Base-by-base conservation (phyloP, 2,329 filamentous ascomycete genomes). In the Cucurbitaria berberidis region DNA sequence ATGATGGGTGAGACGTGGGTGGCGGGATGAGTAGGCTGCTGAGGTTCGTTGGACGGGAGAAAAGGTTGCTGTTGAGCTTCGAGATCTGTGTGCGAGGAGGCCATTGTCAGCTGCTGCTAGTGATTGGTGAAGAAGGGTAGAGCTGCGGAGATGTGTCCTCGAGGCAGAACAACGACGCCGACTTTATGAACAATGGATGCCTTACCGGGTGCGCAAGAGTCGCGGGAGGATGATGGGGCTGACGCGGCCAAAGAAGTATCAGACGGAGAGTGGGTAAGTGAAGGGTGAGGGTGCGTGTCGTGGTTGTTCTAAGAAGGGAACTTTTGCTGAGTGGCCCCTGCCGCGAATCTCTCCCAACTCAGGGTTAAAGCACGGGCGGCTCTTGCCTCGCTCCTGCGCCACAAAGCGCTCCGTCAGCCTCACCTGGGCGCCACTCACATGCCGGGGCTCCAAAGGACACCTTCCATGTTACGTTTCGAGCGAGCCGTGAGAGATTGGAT, bases 1-100 rank as follows among this genome's bases (percentile, higher is more conserved):
- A 96, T 96, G 71, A 68, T 76, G 58, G 60, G 48, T 11, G 58
- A 51, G 34, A 51, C 36, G 27, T 48, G 47, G 30, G 53, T 26
- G 4, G 29, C 30, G 29, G 48, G 45, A 29, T 3, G 47, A 18
- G 45, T 19, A 19, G 54, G 26, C 32, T 54, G 55, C 13, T 59
- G 55, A n/a, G 52, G 50, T 5, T 59, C 19, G 50, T 69, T 57
- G 49, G 60, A 55, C 29, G 49, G 40, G 41, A 69, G 57, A 44
- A 67, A 62, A 18, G 57, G 62, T 32, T 68, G 62, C 34, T 68
- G 69, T 26, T 70, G 65, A 45, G 66, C 62, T 63, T 69, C 56
- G 55, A 63, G 48, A 43, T 70, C 66, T 70, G 62, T 41, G 39
- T 59, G 38, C n/a, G n/a, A n/a, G 48, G 66, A 64, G 46, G 66